A percentile compares a stretch with the other conserved stretches of the same genome.
These are phyloP conservation scores for Cyberlindnera nakhonratchasimensis DNA, from an alignment of 805 yeast species.

Conservation along the genomic window DNA sequence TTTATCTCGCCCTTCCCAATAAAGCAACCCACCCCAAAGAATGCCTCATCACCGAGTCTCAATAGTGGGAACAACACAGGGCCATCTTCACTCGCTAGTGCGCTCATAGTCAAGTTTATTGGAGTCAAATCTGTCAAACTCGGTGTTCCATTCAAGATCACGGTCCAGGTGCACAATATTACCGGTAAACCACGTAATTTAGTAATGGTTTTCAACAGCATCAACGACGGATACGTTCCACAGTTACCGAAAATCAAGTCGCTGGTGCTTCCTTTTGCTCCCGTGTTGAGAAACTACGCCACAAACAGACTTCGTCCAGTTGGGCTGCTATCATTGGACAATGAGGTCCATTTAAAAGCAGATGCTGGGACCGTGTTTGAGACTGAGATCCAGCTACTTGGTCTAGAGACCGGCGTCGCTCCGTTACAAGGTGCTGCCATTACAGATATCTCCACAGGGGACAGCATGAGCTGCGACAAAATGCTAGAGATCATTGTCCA, in stretches of 20 bases:
- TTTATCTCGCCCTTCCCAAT: conserved; percentile 9
- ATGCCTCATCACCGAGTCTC: neutral
- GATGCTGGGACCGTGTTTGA: conserved; percentile 59
- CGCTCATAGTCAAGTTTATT: conserved; percentile 48
- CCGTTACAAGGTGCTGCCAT: conserved; percentile 63
- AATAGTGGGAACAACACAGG: neutral
- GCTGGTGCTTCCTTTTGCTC: conserved; percentile 21
- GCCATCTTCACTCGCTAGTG: conserved; percentile 26
- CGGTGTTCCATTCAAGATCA: conserved; percentile 62
- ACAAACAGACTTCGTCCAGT: conserved; percentile 38
- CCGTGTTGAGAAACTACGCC: conserved; percentile 35
- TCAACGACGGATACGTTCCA: conserved; percentile 21
- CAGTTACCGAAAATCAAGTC: conserved; percentile 27
- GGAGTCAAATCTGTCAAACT: conserved; percentile 60
- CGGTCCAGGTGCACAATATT: conserved; percentile 61
- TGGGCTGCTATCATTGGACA: conserved; percentile 62
- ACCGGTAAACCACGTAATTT: conserved; percentile 49
- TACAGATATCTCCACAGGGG: conserved; percentile 61
- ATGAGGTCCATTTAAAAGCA: conserved; percentile 58
- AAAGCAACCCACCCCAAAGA: neutral
- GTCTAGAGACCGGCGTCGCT: conserved; percentile 61
- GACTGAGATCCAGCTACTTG: conserved; percentile 56
- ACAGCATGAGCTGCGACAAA: conserved; percentile 65
- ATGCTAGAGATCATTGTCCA: conserved; percentile 60
- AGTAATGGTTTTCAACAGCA: conserved; percentile 38